Percentiles rank a stretch among this genome's conserved stretches.
phyloP scores from a whole-genome alignment of 306 rosid species.

The Datisca glomerata region DNA sequence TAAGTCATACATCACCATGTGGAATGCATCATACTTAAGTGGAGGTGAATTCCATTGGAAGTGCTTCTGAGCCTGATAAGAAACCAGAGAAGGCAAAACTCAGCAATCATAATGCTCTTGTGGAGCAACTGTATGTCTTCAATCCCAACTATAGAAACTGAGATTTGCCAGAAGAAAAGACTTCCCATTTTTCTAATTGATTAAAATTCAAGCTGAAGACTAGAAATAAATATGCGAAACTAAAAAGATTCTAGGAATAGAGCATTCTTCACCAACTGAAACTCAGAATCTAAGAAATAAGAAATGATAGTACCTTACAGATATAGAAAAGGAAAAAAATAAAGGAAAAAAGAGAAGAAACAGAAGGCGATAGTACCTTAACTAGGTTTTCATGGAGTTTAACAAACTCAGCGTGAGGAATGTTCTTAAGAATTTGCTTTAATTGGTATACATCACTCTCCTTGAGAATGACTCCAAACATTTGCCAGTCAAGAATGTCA shows the following conservation, averaged over 20 bases:
- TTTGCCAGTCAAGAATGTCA: conserved; percentile 85
- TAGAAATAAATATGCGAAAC: too few relatives aligned
- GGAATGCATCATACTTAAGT: conserved; percentile 63
- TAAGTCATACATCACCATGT: conserved; percentile 94
- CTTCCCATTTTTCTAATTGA: background rate
- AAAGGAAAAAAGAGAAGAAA: too few relatives aligned
- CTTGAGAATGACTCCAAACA: conserved; percentile 63
- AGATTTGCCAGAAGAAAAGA: background rate
- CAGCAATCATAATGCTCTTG: background rate
- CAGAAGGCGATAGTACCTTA: too few relatives aligned
- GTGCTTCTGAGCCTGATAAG: conserved; percentile 76
- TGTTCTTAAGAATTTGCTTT: conserved; percentile 67
- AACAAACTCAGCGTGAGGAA: conserved; percentile 53
- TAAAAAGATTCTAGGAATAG: too few relatives aligned
- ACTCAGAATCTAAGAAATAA: too few relatives aligned
- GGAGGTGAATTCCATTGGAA: conserved; percentile 96
- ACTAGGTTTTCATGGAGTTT: conserved; percentile 61
- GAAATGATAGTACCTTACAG: too few relatives aligned
- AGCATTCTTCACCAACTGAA: too few relatives aligned
- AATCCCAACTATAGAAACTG: background rate
- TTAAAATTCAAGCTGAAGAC: too few relatives aligned
- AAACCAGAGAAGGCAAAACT: conserved; percentile 12
- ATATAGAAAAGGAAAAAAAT: too few relatives aligned
- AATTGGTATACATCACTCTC: conserved; percentile 81
- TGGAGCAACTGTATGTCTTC: background rate